Evolutionary conservation across 257 asterid genomes (phyloP), one percentile per base, ranked within the genome.

Genomic region (Plectranthus barbatus): DNA sequence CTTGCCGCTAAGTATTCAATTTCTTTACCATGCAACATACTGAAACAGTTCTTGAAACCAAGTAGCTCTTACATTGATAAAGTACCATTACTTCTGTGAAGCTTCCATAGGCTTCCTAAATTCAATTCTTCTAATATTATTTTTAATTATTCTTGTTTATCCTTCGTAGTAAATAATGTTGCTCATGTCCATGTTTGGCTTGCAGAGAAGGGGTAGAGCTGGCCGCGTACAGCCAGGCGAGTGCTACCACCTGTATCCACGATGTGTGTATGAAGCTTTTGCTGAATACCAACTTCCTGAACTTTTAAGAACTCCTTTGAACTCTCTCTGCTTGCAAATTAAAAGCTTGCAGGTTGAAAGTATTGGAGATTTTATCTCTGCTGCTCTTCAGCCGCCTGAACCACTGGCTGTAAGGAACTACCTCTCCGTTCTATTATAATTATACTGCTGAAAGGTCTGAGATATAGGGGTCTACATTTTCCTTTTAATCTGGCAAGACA

Each of bases 151-250:
- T 47, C 36, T 46, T 39, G 19, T 55, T 13, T 20, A 31, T 14
- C 47, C 36, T 59, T 66, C 31, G 15, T 46, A 62, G 46, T 42
- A 33, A 60, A 19, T 51, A 36, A 46, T 66, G 45, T 68, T 62
- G 56, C 54, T 59, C 44, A 40, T 72, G 33, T 52, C 21, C 26
- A 49, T 70, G 46, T 66, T 66, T 79, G 68, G 68, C 41, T 70
- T 79, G 73, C 96, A 92, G 99, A 89, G 99, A 81, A 81, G 90
- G 79, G 99, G 99, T 52, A 85, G 99, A 76, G 95, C 99, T 64
- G 99, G 99, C n/a, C 95, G 99, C 44, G 99, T 92, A 77, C 95
- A 83, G 77, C 87, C 99, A 44, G 99, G 97, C 10, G 99, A 85
- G 79, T 89, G 99, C 81, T 92, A 86, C 87, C 96, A 92, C 76